Evolutionary conservation across 257 asterid genomes (phyloP), one percentile per base, ranked within the genome.

Genomic region (Solanum sejunctum): DNA sequence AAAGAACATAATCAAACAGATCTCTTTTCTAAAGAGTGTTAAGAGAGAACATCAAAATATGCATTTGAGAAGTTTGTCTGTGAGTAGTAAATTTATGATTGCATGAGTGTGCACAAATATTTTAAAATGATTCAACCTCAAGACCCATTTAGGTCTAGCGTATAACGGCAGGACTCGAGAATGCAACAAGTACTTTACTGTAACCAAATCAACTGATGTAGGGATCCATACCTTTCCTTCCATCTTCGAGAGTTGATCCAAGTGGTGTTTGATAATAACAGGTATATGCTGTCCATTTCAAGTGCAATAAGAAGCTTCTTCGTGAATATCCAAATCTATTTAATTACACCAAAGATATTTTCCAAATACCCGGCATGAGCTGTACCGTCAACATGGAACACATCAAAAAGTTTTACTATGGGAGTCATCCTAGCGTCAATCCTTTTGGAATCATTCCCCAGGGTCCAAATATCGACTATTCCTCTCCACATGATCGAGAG

Each of bases 241-340:
- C 15, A 75, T 0, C 0, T 78, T 0, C 16, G 0, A 1, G 17
- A 15, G 64, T 26, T 77, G 26, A 78, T 78, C 61, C 11, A n/a
- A 23, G 54, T 26, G 12, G 66, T 32, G 12, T 36, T 66, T 12
- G 32, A n/a, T 71, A n/a, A 12, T 81, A 58, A 54, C 92, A 97
- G 98, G 98, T 97, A 13, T 97, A 95, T 85, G 96, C 89, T 0
- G 98, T 97, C 89, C 94, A 97, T 91, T 97, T 97, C 94, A 97
- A 97, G 90, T 95, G 98, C 89, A 95, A 94, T 92, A 97, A 92
- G 93, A 93, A 92, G 89, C 17, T 93, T 55, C 86, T 97, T 8
- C 95, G 95, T 2, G 99, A 95, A 91, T 93, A 90, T 88, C 94
- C 95, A 12, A 92, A 93, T 87, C 86, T 94, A 84, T 94, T 95